Percentiles rank a stretch among this genome's conserved stretches.
These are phyloP conservation scores for Cordia subcordata DNA, from an alignment of 257 asterid genomes.

Conservation along the genomic window DNA sequence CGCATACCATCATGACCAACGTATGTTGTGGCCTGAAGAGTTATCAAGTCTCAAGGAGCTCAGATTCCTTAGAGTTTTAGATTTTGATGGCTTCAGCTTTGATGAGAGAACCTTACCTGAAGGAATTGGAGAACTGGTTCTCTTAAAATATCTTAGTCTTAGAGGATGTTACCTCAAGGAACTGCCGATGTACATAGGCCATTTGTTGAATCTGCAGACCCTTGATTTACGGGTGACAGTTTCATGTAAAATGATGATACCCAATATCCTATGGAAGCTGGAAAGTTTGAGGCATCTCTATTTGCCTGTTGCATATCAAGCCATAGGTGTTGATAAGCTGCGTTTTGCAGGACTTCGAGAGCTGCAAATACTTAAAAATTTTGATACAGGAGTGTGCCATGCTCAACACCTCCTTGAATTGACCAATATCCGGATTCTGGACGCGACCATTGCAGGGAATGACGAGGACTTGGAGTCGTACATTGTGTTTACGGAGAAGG, in stretches of 20 bases:
- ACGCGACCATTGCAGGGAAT: neutral
- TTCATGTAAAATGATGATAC: neutral
- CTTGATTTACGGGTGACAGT: constrained; percentile 23
- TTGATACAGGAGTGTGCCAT: constrained; percentile 10
- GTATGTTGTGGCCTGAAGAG: neutral
- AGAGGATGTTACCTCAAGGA: constrained; percentile 5
- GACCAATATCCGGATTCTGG: constrained; percentile 1
- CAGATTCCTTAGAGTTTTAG: constrained; percentile 19
- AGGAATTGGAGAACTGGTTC: constrained; percentile 22
- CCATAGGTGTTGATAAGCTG: neutral
- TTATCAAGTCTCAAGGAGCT: constrained; percentile 6
- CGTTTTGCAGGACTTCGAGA: constrained; percentile 8
- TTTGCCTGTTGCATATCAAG: constrained; percentile 14
- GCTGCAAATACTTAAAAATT: constrained; percentile 25
- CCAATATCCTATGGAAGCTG: constrained; percentile 4
- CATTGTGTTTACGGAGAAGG: neutral
- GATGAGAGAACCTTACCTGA: constrained; percentile 10
- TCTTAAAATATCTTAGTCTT: constrained; percentile 15
- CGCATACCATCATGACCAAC: neutral
- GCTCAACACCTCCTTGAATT: constrained; percentile 7
- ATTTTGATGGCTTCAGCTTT: constrained; percentile 24
- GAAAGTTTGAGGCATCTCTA: constrained; percentile 17
- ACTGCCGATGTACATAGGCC: constrained; percentile 1
- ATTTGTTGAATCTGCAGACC: constrained; percentile 4
- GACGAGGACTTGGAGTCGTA: constrained; percentile 6